These are phyloP conservation scores for Erysiphe pulchra DNA, from an alignment of 2,329 filamentous ascomycete genomes.

Conservation along the genomic window DNA sequence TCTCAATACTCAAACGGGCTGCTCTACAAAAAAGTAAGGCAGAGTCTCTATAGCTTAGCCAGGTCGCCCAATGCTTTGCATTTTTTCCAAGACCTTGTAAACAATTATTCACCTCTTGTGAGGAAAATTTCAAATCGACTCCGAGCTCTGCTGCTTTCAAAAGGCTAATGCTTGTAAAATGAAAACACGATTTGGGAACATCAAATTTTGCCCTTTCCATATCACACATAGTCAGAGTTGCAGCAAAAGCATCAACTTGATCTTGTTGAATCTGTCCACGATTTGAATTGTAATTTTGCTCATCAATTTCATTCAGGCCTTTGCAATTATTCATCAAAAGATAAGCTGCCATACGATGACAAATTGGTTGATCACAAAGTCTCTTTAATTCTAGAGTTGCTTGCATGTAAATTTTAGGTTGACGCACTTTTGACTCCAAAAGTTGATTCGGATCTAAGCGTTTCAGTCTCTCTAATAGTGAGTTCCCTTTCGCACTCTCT, in stretches of 20 bases:
- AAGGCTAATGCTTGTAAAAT: conserved; percentile 15
- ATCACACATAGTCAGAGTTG: conserved; percentile 36
- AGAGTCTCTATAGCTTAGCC: conserved; percentile 33
- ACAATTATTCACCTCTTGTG: conserved; percentile 21
- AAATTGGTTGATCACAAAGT: conserved; percentile 12
- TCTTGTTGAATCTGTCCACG: conserved; percentile 16
- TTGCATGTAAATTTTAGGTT: conserved; percentile 11
- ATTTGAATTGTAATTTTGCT: conserved; percentile 10
- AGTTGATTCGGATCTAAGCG: conserved; percentile 5
- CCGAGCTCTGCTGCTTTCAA: conserved; percentile 15
- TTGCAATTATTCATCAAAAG: conserved; percentile 14
- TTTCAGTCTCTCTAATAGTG: neutral
- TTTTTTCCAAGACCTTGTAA: conserved; percentile 25
- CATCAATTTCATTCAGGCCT: conserved; percentile 9
- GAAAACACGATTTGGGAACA: conserved; percentile 24
- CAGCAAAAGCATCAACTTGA: conserved; percentile 30
- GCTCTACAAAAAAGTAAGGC: conserved; percentile 36
- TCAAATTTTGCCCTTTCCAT: conserved; percentile 23
- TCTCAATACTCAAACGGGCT: conserved; percentile 29
- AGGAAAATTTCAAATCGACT: conserved; percentile 15
- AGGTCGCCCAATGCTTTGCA: conserved; percentile 36
- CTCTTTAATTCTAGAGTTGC: conserved; percentile 12
- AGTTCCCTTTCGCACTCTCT: neutral
- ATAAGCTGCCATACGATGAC: conserved; percentile 12
- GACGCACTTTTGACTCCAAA: conserved; percentile 5